phyloP scores from a whole-genome alignment of 2,329 filamentous ascomycete species.

The Epichloe sylvatica region DNA sequence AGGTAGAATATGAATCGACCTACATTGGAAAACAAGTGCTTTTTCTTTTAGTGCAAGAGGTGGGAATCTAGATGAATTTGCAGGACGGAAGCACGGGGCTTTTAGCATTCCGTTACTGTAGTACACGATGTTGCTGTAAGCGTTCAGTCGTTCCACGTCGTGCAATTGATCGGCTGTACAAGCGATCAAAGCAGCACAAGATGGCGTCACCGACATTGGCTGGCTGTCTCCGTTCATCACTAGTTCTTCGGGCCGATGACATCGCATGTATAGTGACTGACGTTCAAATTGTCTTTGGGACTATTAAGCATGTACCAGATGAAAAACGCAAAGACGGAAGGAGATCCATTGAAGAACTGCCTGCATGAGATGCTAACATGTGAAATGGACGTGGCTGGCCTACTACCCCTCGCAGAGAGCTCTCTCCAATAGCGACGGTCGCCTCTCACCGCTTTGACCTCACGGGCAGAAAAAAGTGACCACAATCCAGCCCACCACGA shows the following conservation, averaged over 20 bases:
- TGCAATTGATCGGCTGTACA: constrained; percentile 15
- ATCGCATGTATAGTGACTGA: constrained; percentile 24
- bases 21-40: constrained; percentile 4
- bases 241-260: constrained; percentile 15
- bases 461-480: constrained; percentile 21
- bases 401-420: neutral
- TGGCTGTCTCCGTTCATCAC: constrained; percentile 16
- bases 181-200: constrained; percentile 6
- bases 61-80: constrained; percentile 23
- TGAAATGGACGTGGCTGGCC: neutral
- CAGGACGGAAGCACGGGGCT: constrained; percentile 19
- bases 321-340: no score
- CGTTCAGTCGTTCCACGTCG: constrained; percentile 19
- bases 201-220: constrained; percentile 16
- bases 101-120: constrained; percentile 24
- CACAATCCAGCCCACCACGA: constrained; percentile 15
- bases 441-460: constrained; percentile 17
- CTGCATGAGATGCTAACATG: no score
- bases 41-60: constrained; percentile 16
- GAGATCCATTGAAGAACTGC: no score
- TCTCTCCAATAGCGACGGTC: no score
- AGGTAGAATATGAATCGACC: constrained; percentile 10
- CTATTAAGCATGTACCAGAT: constrained; percentile 13
- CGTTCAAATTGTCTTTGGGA: constrained; percentile 29
- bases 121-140: constrained; percentile 25